Conservation (phyloP, 2,329 filamentous ascomycete species). For the Didymosphaeria variabile region DNA sequence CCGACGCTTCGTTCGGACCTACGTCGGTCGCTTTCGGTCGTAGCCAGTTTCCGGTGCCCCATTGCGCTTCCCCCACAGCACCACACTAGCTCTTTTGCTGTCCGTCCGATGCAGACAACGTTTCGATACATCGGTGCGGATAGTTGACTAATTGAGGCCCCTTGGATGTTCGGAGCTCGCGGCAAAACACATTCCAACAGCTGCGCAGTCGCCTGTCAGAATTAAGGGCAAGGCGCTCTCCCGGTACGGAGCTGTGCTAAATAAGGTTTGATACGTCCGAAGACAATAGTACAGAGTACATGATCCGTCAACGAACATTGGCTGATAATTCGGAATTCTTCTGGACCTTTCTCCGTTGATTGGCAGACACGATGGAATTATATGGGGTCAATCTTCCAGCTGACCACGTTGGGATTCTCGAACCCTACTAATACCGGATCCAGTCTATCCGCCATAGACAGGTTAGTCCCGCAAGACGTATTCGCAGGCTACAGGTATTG, state of each 20-base stretch:
- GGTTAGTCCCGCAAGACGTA: too few relatives aligned
- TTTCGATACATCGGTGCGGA: background rate
- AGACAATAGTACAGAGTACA: background rate
- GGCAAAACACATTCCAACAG: background rate
- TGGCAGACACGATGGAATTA: background rate
- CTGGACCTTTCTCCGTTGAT: background rate
- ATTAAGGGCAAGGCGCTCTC: background rate
- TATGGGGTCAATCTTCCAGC: background rate
- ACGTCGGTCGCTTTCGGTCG: slow-evolving; percentile 21
- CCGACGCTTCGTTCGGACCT: slow-evolving; percentile 18
- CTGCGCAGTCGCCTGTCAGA: background rate
- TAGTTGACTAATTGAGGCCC: background rate
- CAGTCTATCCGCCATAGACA: too few relatives aligned
- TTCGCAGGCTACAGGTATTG: too few relatives aligned
- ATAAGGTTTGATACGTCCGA: background rate
- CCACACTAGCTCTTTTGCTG: background rate
- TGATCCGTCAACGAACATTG: background rate
- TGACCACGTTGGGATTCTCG: background rate
- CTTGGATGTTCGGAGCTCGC: background rate
- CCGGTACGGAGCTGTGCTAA: background rate
- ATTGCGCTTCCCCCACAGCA: slow-evolving; percentile 7
- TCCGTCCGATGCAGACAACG: background rate
- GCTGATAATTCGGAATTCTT: background rate
- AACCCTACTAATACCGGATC: background rate
- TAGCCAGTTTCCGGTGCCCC: slow-evolving; percentile 11